A percentile compares a stretch with the other conserved stretches of the same genome.
Conservation (phyloP, 768 basidiomycete species). For the Suillus brevipes region DNA sequence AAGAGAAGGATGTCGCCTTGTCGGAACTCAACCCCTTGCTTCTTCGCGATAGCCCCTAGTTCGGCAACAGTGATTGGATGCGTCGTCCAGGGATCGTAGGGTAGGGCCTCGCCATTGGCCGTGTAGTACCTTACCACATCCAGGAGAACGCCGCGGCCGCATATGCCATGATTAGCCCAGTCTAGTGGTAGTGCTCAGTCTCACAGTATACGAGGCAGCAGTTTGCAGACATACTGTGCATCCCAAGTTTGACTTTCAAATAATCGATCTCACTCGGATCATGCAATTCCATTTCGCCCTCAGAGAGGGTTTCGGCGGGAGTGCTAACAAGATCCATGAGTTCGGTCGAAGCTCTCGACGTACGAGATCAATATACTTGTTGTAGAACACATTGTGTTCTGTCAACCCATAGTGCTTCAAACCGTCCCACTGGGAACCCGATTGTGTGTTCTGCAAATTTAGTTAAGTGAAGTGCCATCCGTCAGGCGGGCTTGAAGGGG, state of each 20-base stretch:
- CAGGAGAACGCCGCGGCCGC: slow-evolving; percentile 65
- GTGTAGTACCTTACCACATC: slow-evolving; percentile 60
- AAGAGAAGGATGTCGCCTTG: slow-evolving; percentile 62
- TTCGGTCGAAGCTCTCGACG: not conserved
- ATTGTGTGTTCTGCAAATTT: slow-evolving; percentile 60
- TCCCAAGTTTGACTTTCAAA: slow-evolving; percentile 51
- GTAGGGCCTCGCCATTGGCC: slow-evolving; percentile 39
- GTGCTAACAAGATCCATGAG: slow-evolving; percentile 35
- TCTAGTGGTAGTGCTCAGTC: slow-evolving; percentile 37
- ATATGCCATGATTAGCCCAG: slow-evolving; percentile 71
- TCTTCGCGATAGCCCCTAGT: slow-evolving; percentile 57
- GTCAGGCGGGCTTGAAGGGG: not conserved
- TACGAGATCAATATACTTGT: slow-evolving; percentile 44
- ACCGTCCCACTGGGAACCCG: slow-evolving; percentile 72
- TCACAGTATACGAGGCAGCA: not conserved
- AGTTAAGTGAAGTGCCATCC: not conserved
- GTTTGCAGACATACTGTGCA: slow-evolving; percentile 56
- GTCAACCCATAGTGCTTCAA: slow-evolving; percentile 56
- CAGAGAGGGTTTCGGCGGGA: slow-evolving; percentile 41
- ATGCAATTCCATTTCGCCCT: slow-evolving; percentile 47
- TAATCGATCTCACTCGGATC: slow-evolving; percentile 52
- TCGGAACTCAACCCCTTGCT: slow-evolving; percentile 58
- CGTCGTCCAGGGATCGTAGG: slow-evolving; percentile 65
- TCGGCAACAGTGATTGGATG: slow-evolving; percentile 54
- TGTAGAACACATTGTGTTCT: slow-evolving; percentile 59